Base-by-base conservation (phyloP, 306 rosid species). In the Inga oerstediana region DNA sequence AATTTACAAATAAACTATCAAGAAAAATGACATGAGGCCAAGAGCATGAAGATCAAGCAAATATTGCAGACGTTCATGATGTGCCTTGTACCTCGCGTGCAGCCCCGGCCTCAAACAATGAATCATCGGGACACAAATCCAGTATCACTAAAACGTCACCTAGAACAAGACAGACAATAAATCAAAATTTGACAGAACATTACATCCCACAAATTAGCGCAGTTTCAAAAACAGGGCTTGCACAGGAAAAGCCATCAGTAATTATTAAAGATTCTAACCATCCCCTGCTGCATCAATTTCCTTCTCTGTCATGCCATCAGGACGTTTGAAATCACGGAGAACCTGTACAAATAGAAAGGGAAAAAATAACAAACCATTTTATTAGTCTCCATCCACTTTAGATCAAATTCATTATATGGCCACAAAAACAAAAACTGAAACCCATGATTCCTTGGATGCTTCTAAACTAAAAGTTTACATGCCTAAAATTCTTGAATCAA, bases 101-200 rank as follows among this genome's bases (percentile, higher is more conserved):
- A 80, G 93, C 91, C 62, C 99, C 99, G 83, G 99, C 97, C 91
- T 93, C 99, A 84, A 89, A 92, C 90, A 96, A 89, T 66, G 98
- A 91, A 34, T 93, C 94, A 80, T 96, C 99, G 0, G 90, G 93
- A 48, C 85, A 91, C 84, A 96, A 87, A 89, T 96, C 98, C 92
- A 96, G 88, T 81, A 93, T 89, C 76, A 96, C 98, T 78, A 96
- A 83, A 75, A 96, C 99, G 88, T 96, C 99, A 80, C 97, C 99
- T 95, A 84, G 69, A 90, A 79, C 72, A 52, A 58, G 66, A 80
- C 77, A 74, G 77, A 27, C 30, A 27, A 27, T 27, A 27, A 27
- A 27, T 27, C 30, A 27, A 27, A 27, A 27, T 27, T 27, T 27
- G 30, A 27, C 30, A 27, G 30, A 27, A 27, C 30, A 27, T 27